Percentiles rank a stretch among this genome's conserved stretches.
Evolutionary conservation across 768 basidiomycete species (phyloP).

Genomic region (Steccherinum ochraceum): DNA sequence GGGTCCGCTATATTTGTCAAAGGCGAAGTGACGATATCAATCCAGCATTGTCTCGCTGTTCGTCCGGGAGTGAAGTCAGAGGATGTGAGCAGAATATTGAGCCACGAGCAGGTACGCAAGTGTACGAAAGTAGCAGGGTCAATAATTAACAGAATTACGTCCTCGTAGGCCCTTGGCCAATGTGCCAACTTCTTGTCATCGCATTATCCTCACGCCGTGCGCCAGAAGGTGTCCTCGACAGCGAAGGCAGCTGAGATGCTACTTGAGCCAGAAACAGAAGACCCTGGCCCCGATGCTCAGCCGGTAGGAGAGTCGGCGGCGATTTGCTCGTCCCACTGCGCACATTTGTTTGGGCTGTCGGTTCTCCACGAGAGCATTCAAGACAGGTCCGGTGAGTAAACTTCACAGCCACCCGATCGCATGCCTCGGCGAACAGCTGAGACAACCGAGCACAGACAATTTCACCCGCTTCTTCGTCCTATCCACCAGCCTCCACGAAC

Average conservation of each 20-base stretch:
- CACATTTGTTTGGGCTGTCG: conserved; percentile 53
- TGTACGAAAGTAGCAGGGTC: too few species aligned
- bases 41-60: conserved; percentile 68
- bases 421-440: too few species aligned
- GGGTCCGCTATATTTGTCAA: conserved; percentile 44
- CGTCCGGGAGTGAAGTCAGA: conserved; percentile 48
- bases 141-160: background rate
- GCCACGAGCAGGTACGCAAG: conserved; percentile 71
- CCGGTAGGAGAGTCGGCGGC: conserved; percentile 43
- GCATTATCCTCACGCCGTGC: conserved; percentile 44
- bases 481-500: conserved; percentile 27
- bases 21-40: conserved; percentile 51
- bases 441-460: conserved; percentile 44
- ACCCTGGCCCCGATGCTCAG: conserved; percentile 33
- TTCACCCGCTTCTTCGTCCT: conserved; percentile 67
- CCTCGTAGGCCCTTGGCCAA: conserved; percentile 65
- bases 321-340: conserved; percentile 66
- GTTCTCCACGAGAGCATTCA: conserved; percentile 61
- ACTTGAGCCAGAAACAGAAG: conserved; percentile 34
- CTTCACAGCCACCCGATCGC: background rate
- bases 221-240: conserved; percentile 63
- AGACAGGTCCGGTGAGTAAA: conserved; percentile 40
- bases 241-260: conserved; percentile 55
- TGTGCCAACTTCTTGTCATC: conserved; percentile 55
- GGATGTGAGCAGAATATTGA: conserved; percentile 55